A percentile compares a stretch with the other conserved stretches of the same genome.
These are phyloP conservation scores for Wickerhamiella lipophila DNA, from an alignment of 805 yeast genomes.

Conservation along the genomic window DNA sequence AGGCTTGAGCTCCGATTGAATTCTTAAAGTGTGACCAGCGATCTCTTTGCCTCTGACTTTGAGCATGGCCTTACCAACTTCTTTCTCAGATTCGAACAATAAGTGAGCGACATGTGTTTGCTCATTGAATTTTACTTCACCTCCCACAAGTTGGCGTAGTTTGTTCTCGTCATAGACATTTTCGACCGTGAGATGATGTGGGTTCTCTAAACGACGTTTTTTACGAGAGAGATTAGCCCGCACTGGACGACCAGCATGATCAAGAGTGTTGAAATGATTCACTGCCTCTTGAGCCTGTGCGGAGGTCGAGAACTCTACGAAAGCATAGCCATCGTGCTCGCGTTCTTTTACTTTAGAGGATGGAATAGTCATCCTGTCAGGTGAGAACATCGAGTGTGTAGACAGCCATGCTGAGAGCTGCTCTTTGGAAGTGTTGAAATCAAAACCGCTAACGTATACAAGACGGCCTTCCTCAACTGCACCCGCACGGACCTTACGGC, in stretches of 20 bases:
- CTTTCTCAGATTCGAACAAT: background rate
- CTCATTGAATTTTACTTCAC: slow-evolving; percentile 1
- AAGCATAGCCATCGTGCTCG: slow-evolving; percentile 12
- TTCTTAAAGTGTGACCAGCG: background rate
- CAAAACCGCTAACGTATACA: slow-evolving; percentile 11
- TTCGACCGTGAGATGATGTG: background rate
- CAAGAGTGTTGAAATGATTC: background rate
- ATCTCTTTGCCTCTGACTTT: background rate
- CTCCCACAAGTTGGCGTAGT: background rate
- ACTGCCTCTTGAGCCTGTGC: background rate
- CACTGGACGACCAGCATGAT: background rate
- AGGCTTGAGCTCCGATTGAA: background rate
- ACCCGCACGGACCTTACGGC: background rate
- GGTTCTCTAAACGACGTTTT: background rate
- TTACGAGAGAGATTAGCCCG: background rate
- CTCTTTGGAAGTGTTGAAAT: background rate
- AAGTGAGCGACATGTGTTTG: background rate
- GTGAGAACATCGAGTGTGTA: background rate
- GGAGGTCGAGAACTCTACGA: background rate
- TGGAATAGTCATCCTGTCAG: slow-evolving; percentile 6
- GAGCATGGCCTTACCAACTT: slow-evolving; percentile 2
- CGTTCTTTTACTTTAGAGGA: background rate
- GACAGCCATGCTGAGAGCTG: background rate
- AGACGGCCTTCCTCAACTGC: slow-evolving; percentile 11
- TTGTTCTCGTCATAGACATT: background rate